Percentiles rank a stretch among this genome's conserved stretches.
These are phyloP conservation scores for Hirschioporus abietinus DNA, from an alignment of 768 basidiomycete genomes.

Conservation along the genomic window DNA sequence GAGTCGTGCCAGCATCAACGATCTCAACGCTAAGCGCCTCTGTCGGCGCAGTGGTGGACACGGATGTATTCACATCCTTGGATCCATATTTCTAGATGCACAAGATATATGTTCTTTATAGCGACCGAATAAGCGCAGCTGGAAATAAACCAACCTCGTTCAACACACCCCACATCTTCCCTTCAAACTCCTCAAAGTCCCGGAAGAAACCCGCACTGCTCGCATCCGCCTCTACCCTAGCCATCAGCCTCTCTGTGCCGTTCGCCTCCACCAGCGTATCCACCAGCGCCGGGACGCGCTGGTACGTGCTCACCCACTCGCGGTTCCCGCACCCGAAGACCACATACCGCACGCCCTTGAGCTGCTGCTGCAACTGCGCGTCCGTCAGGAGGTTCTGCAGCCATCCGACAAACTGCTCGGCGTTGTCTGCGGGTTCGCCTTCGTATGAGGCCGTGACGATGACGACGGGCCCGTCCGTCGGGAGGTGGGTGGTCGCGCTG, in stretches of 20 bases:
- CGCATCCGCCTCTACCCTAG: conserved; percentile 38
- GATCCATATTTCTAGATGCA: neutral
- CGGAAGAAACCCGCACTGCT: conserved; percentile 37
- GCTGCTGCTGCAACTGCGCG: conserved; percentile 15
- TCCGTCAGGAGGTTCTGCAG: conserved; percentile 24
- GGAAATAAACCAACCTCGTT: conserved; percentile 21
- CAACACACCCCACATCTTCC: conserved; percentile 31
- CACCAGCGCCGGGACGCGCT: conserved; percentile 37
- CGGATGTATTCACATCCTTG: neutral
- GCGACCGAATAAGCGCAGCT: neutral
- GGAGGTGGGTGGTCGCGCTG: conserved; percentile 29
- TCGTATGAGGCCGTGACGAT: conserved; percentile 45
- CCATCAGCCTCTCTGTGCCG: conserved; percentile 32
- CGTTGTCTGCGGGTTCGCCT: conserved; percentile 46
- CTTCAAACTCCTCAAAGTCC: conserved; percentile 39
- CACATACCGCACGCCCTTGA: conserved; percentile 32
- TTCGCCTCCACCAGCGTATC: conserved; percentile 30
- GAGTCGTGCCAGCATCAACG: conserved; percentile 25
- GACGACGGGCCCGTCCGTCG: conserved; percentile 39
- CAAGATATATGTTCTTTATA: conserved; percentile 14
- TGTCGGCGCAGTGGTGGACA: no score
- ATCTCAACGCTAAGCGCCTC: conserved; percentile 23
- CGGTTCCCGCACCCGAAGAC: conserved; percentile 48
- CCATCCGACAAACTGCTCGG: conserved; percentile 40
- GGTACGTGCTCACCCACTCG: conserved; percentile 44